These are phyloP conservation scores for Syzygium grande DNA, from an alignment of 345 rosid genomes.

Conservation along the genomic window DNA sequence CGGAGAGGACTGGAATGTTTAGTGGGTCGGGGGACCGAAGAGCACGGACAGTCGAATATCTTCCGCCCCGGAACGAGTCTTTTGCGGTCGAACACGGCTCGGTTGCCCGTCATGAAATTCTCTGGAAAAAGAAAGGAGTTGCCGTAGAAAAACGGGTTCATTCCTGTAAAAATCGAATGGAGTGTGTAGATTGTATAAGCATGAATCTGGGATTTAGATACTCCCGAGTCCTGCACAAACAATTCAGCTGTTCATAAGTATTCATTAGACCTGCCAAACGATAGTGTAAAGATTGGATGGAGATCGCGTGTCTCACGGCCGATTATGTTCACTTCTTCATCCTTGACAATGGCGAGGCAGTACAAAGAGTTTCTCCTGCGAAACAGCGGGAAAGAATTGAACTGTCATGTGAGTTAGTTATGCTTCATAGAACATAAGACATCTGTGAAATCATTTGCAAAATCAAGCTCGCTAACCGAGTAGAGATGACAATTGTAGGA, in stretches of 20 bases:
- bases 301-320: conserved; percentile 44
- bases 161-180: not conserved
- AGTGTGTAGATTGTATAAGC: not conserved
- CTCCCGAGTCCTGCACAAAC: not conserved
- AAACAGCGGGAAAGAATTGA: not conserved
- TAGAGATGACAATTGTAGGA: conserved; percentile 64
- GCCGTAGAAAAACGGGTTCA: not conserved
- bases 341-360: conserved; percentile 69
- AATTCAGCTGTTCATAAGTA: not conserved
- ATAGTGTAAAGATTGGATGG: not conserved
- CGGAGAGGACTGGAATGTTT: not conserved
- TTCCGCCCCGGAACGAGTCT: conserved; percentile 69
- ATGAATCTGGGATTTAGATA: not conserved
- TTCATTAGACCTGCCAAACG: not conserved
- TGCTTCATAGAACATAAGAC: not conserved
- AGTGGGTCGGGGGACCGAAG: not conserved
- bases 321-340: conserved; percentile 62
- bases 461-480: conserved; percentile 26
- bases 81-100: conserved; percentile 72
- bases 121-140: conserved; percentile 31
- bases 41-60: conserved; percentile 59
- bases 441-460: not conserved
- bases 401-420: not conserved
- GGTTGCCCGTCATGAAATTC: conserved; percentile 83
- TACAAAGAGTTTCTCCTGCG: conserved; percentile 51